Evolutionary conservation across 345 rosid species (phyloP), one percentile per base, ranked within the genome.

Genomic region (Pugionium dolabratum): DNA sequence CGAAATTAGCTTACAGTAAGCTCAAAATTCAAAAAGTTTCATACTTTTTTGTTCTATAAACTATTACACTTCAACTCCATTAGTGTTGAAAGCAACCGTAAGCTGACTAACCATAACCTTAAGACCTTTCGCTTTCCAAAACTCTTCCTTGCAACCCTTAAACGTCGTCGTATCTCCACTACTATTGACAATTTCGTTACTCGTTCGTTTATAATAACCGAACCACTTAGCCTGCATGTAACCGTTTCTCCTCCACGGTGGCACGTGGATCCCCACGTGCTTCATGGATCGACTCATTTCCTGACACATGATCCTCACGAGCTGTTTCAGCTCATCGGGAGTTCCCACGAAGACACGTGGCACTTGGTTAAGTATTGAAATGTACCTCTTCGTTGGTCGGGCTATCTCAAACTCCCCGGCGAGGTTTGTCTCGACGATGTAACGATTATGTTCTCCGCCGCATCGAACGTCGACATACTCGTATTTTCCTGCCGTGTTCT

Each of bases 151-250:
- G 11, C 76, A 66, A 52, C 67, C 66, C n/a, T 29, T 44, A 66
- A 59, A 66, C 62, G 67, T 5, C 1, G 28, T 7, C 67, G 62
- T 32, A 46, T 46, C 75, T 4, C 6, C 2, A 31, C 68, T 7
- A 7, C 1, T 49, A 32, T n/a, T 11, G 43, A 10, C 72, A 51
- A 59, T 46, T 18, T 67, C 70, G 25, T 80, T 6, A 28, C 2
- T 74, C 34, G 1, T 90, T 42, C 97, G 76, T 73, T 81, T 85
- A 69, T 85, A 85, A 4, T 60, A 62, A 33, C 84, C 77, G 28
- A 82, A 80, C 97, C 98, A 90, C 73, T 88, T 93, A 9, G 85
- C 84, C 61, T 83, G 87, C 96, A 90, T 75, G 76, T 85, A 90
- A 11, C 84, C 76, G 1, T 79, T 77, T 59, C 81, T 83, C 72